Base-by-base conservation (phyloP, 2,329 filamentous ascomycete species). In the Cylindrodendrum hubeiense region DNA sequence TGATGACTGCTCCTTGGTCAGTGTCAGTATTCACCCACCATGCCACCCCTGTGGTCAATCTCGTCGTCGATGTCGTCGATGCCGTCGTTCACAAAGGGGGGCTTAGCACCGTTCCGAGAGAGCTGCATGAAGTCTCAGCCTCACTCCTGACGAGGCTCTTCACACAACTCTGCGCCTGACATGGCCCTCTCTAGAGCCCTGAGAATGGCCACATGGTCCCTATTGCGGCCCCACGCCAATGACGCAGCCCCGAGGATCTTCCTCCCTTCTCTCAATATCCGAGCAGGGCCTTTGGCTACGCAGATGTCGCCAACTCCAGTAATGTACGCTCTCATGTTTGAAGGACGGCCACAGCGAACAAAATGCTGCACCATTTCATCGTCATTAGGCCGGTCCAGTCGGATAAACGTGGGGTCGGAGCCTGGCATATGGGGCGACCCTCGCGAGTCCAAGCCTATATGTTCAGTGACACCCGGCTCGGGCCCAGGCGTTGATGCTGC, bases 311-410 rank as follows among this genome's bases (percentile, higher is more conserved):
- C 87, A 1, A 88, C 84, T 3, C 84, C 85, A 9, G 80, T 83
- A 9, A 89, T 79, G 64, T 84, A 81, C 1, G 82, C 85, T 19
- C 78, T 79, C 82, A 89, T 87, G 3, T 70, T 77, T 2, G 66
- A 61, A 7, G 67, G 65, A 0, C 68, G 61, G 0, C 86, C 87
- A 17, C 81, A 78, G 12, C 82, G 78, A 0, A 89, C 85, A 71
- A 86, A 89, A 2, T 84, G 75, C 68, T 89, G 87, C 1, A 88
- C 86, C 52, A 89, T 79, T 68, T 89, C 86, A 71, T 89, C 87
- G 66, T 89, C 86, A 3, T 82, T 82, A 0, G 87, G 87, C 10
- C 86, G 79, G 60, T 89, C 87, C 0, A 89, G 77, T 19, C 85
- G 81, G 39, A 88, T 85, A 9, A 85, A 83, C 0, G 75, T 79